Conservation (phyloP, 176 grass and related monocot genomes). For the Oryza meridionalis region DNA sequence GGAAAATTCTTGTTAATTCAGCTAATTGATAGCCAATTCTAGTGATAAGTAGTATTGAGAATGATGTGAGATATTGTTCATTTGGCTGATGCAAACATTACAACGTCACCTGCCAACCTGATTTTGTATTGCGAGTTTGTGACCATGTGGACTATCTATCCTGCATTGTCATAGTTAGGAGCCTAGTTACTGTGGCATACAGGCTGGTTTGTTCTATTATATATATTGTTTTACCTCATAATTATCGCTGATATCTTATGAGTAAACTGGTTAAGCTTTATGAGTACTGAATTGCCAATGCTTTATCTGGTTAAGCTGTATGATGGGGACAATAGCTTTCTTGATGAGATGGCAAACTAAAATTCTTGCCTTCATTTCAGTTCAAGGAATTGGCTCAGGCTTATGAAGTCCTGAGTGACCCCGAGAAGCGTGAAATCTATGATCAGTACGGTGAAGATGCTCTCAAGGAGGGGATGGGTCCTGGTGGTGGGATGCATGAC, state of each 20-base stretch:
- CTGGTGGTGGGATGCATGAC: conserved; percentile 64
- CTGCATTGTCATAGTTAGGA: no score
- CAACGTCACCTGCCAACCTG: neutral
- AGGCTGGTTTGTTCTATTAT: neutral
- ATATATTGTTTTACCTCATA: no score
- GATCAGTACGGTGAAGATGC: conserved; percentile 96
- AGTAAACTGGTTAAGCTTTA: neutral
- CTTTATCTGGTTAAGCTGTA: neutral
- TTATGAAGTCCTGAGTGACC: conserved; percentile 89
- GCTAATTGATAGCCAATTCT: neutral
- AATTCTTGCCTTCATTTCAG: conserved; percentile 32
- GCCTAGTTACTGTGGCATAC: neutral
- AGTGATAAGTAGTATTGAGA: neutral
- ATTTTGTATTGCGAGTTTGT: neutral
- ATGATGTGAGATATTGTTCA: neutral
- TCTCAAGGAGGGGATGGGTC: conserved; percentile 90
- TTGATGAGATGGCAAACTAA: neutral
- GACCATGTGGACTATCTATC: neutral
- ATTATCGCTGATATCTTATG: no score
- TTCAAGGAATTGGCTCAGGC: conserved; percentile 93
- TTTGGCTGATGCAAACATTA: neutral
- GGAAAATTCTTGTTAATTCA: neutral
- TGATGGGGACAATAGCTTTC: neutral
- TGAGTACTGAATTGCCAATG: neutral
- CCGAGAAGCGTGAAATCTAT: conserved; percentile 85